Conservation (phyloP, 208 protist genomes). For the Trypanosoma boissoni region DNA sequence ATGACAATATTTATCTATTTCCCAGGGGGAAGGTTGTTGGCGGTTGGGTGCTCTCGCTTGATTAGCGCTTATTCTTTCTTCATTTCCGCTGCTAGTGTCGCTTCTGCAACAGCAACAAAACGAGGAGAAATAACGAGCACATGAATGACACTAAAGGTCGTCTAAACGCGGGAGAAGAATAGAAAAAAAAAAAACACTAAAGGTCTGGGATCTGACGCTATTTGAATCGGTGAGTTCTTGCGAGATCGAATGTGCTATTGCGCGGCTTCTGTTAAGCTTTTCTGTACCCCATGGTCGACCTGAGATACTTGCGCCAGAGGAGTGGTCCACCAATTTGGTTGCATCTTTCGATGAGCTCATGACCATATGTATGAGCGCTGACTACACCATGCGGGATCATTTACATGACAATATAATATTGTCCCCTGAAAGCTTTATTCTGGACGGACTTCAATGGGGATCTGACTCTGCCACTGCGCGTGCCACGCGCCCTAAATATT, state of each 20-base stretch:
- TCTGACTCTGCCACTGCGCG: not conserved
- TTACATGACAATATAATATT: not conserved
- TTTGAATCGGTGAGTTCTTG: constrained; percentile 18
- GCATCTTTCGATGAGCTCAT: constrained; percentile 10
- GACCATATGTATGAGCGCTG: constrained; percentile 1
- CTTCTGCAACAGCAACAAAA: too few relatives aligned
- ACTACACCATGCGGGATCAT: constrained; percentile 2
- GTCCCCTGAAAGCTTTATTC: constrained; percentile 3
- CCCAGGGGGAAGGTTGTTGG: too few relatives aligned
- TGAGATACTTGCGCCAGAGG: not conserved
- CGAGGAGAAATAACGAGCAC: too few relatives aligned
- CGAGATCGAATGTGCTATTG: constrained; percentile 10
- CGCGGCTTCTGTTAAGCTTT: not conserved
- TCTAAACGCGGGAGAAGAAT: too few relatives aligned
- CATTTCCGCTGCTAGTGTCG: too few relatives aligned
- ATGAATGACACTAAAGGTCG: too few relatives aligned
- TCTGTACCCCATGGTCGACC: not conserved
- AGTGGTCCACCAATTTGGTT: not conserved
- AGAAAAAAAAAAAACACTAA: too few relatives aligned
- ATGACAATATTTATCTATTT: too few relatives aligned
- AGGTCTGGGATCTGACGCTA: not conserved
- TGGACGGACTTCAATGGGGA: constrained; percentile 4
- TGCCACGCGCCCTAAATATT: constrained; percentile 8
- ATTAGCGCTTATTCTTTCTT: too few relatives aligned
- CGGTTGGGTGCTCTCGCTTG: too few relatives aligned